phyloP scores from a whole-genome alignment of 1,284 basidiomycete genomes.

The Malassezia furfur region DNA sequence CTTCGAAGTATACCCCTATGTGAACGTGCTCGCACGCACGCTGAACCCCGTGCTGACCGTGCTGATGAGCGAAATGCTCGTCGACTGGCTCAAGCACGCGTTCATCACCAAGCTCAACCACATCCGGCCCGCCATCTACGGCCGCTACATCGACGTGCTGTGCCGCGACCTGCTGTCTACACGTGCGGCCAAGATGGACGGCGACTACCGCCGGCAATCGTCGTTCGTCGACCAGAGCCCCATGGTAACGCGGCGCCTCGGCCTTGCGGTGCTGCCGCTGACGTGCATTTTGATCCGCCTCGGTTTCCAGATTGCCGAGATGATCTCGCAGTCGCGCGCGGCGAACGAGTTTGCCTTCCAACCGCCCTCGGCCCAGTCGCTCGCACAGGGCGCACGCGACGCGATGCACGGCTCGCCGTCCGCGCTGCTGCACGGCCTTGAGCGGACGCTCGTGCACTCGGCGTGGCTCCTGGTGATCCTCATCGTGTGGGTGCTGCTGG shows the following conservation, averaged over 20 bases:
- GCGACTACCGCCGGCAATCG: constrained; percentile 53
- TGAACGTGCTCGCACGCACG: constrained; percentile 65
- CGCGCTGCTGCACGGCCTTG: background rate
- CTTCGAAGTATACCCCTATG: constrained; percentile 48
- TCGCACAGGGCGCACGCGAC: background rate
- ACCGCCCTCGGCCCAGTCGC: background rate
- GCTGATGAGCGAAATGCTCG: constrained; percentile 79
- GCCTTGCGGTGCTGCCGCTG: constrained; percentile 84
- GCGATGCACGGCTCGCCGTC: background rate
- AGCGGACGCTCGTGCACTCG: background rate
- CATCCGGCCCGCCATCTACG: constrained; percentile 87
- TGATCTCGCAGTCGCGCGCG: constrained; percentile 53
- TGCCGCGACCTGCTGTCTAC: constrained; percentile 84
- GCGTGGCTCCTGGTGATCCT: constrained; percentile 1
- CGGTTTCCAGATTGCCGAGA: constrained; percentile 59
- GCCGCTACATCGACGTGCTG: constrained; percentile 87
- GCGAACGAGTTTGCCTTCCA: background rate
- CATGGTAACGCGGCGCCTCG: constrained; percentile 80
- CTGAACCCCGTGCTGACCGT: constrained; percentile 87
- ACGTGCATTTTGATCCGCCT: constrained; percentile 84
- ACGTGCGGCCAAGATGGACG: constrained; percentile 49
- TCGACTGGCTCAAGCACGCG: constrained; percentile 98
- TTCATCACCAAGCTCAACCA: constrained; percentile 91
- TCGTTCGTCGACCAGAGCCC: constrained; percentile 91
- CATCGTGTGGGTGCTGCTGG: constrained; percentile 19